These are phyloP conservation scores for Graphium sp. DNA, from an alignment of 2,329 filamentous ascomycete genomes.

Conservation along the genomic window DNA sequence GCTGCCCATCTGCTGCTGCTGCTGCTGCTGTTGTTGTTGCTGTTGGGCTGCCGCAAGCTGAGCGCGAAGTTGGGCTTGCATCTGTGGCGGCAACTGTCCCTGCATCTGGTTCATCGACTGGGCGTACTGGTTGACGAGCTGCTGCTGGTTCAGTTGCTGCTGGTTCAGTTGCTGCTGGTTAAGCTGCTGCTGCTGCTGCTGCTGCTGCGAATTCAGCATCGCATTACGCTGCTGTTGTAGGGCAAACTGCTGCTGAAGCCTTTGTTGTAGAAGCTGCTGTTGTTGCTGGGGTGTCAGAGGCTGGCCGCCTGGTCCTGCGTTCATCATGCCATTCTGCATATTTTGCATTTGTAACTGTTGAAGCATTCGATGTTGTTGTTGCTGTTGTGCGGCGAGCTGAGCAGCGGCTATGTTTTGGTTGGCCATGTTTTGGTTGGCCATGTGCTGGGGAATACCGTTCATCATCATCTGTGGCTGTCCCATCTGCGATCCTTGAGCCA, in stretches of 20 bases:
- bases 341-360: conserved; percentile 24
- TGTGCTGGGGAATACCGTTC: conserved; percentile 19
- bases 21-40: conserved; percentile 15
- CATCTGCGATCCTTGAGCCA: conserved; percentile 37
- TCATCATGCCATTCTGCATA: conserved; percentile 21
- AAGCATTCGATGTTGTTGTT: conserved; percentile 22
- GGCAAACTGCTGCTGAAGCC: conserved; percentile 9
- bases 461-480: conserved; percentile 32
- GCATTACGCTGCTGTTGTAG: conserved; percentile 15
- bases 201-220: conserved; percentile 22
- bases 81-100: conserved; percentile 18
- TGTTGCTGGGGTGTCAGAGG: conserved; percentile 19
- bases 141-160: conserved; percentile 7
- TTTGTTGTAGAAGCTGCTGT: conserved; percentile 10
- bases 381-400: conserved; percentile 31
- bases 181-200: conserved; percentile 17
- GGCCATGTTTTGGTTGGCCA: conserved; percentile 18
- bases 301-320: no score
- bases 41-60: conserved; percentile 10
- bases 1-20: conserved; percentile 19
- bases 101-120: conserved; percentile 25
- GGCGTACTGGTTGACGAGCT: conserved; percentile 23
- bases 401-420: conserved; percentile 20
- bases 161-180: conserved; percentile 15
- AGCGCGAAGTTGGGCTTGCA: conserved; percentile 16